A percentile compares a stretch with the other conserved stretches of the same genome.
phyloP scores from a whole-genome alignment of 306 rosid species.

The Casuarina equisetifolia region DNA sequence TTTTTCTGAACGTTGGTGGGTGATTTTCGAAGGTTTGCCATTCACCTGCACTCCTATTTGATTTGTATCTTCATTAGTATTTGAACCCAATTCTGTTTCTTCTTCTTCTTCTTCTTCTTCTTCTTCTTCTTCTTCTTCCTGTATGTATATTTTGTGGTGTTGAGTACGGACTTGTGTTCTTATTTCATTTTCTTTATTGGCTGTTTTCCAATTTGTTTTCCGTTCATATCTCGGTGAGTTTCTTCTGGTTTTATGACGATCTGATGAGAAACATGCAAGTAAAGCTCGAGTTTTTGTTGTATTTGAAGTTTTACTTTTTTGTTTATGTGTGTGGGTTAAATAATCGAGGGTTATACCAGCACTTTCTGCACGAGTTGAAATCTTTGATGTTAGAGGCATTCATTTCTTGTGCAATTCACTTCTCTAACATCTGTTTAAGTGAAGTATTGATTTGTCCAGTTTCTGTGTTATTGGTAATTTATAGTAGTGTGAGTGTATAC shows the following conservation, averaged over 20 bases:
- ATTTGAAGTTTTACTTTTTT: conserved; percentile 5
- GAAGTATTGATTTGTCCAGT: conserved; percentile 14
- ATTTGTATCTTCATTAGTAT: not conserved
- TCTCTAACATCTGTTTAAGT: not conserved
- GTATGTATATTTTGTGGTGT: conserved; percentile 18
- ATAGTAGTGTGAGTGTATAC: not conserved
- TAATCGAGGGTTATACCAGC: conserved; percentile 3
- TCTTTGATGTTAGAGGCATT: conserved; percentile 3
- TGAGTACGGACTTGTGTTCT: conserved; percentile 26
- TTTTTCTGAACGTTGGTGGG: conserved; percentile 27
- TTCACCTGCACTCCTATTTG: conserved; percentile 18
- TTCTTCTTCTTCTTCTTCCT: not conserved
- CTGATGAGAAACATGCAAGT: conserved; percentile 17
- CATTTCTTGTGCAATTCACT: conserved; percentile 6
- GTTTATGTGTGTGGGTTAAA: not conserved
- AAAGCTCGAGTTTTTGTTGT: conserved; percentile 20
- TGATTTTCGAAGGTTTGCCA: conserved; percentile 46
- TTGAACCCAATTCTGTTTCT: conserved; percentile 12
- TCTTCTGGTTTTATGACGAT: conserved; percentile 34
- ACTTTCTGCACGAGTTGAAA: not conserved
- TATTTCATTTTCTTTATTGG: conserved; percentile 1
- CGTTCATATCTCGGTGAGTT: not conserved
- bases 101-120: not conserved
- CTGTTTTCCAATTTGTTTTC: conserved; percentile 10
- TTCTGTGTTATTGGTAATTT: conserved; percentile 7